phyloP scores from a whole-genome alignment of 1,139 yeast species.

The Yamadazyma triangularis region DNA sequence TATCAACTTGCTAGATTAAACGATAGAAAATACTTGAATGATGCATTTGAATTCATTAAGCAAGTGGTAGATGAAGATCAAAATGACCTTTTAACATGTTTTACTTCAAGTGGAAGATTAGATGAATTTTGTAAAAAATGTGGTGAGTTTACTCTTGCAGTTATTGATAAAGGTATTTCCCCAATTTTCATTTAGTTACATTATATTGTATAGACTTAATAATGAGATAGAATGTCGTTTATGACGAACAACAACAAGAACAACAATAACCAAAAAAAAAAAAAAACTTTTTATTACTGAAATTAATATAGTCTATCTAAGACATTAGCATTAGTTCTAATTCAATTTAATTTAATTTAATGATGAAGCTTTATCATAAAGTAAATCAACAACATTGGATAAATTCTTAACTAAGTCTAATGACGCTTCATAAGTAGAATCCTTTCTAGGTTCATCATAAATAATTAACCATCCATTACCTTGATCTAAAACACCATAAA shows the following conservation, averaged over 20 bases:
- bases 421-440: slow-evolving; percentile 85
- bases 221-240: too few relatives aligned
- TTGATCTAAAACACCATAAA: slow-evolving; percentile 94
- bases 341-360: slow-evolving; percentile 41
- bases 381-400: slow-evolving; percentile 82
- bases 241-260: too few relatives aligned
- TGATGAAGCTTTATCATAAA: slow-evolving; percentile 90
- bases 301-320: too few relatives aligned
- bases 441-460: slow-evolving; percentile 84
- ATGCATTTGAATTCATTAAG: slow-evolving; percentile 57
- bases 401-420: slow-evolving; percentile 83
- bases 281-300: too few relatives aligned
- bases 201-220: too few relatives aligned
- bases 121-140: slow-evolving; percentile 56
- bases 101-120: slow-evolving; percentile 56
- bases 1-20: slow-evolving; percentile 40
- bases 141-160: slow-evolving; percentile 54
- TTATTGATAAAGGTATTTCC: slow-evolving; percentile 31
- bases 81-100: slow-evolving; percentile 45
- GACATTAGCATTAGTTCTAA: too few relatives aligned
- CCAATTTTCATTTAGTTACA: slow-evolving; percentile 29
- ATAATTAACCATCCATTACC: slow-evolving; percentile 97
- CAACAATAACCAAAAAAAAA: too few relatives aligned
- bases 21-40: slow-evolving; percentile 39
- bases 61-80: slow-evolving; percentile 39